Conservation (phyloP, 2,329 filamentous ascomycete species). For the Botrytis elliptica region DNA sequence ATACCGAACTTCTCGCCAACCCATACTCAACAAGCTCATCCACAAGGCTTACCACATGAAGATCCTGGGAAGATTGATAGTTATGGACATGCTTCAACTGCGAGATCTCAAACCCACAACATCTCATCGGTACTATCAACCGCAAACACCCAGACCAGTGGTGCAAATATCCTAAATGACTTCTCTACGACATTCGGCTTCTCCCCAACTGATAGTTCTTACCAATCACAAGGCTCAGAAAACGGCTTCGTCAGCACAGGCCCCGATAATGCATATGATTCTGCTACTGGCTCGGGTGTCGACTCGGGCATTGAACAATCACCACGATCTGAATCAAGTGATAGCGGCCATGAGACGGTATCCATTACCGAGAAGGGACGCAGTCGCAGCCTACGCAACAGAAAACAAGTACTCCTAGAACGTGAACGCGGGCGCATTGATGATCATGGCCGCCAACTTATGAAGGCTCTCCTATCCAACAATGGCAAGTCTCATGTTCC, state of each 20-base stretch:
- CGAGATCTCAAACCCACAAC: slow-evolving; percentile 4
- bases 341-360: not conserved
- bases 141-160: not conserved
- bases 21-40: slow-evolving; percentile 11
- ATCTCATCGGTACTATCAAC: not conserved
- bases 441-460: not conserved
- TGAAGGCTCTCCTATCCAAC: not conserved
- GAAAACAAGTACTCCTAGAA: not conserved
- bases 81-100: not conserved
- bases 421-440: not conserved
- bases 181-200: not conserved
- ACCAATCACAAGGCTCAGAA: slow-evolving; percentile 8
- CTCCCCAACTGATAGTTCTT: slow-evolving; percentile 1
- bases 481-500: not conserved
- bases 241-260: not conserved
- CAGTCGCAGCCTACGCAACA: not conserved
- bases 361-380: not conserved
- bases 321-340: slow-evolving; percentile 1
- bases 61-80: slow-evolving; percentile 6
- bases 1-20: not conserved
- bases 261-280: not conserved
- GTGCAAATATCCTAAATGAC: not conserved
- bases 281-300: no score
- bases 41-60: slow-evolving; percentile 5
- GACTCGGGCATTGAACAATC: not conserved